These are phyloP conservation scores for Dryas drummondii DNA, from an alignment of 306 rosid genomes.

Conservation along the genomic window DNA sequence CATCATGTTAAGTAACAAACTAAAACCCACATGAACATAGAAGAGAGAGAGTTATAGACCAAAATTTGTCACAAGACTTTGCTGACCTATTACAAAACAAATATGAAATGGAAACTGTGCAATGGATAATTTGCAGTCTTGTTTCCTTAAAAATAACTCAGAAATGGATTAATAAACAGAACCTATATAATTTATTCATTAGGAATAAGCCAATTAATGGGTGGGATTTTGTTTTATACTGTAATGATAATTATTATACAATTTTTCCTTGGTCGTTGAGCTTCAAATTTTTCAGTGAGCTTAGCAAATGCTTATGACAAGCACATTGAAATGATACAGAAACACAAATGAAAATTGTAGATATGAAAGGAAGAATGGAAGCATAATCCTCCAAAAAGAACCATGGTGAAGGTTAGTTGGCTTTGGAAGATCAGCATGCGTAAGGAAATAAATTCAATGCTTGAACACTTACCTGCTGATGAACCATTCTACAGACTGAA, in stretches of 20 bases:
- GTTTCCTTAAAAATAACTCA: not conserved
- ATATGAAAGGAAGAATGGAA: not conserved
- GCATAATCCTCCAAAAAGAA: not conserved
- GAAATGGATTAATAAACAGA: too few species aligned
- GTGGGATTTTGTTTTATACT: not conserved
- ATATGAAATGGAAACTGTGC: not conserved
- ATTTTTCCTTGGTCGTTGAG: not conserved
- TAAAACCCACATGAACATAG: not conserved
- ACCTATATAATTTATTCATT: not conserved
- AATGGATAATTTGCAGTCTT: not conserved
- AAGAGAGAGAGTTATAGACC: not conserved
- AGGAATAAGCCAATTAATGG: not conserved
- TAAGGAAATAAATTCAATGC: constrained; percentile 4
- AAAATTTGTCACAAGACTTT: not conserved
- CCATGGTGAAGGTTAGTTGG: not conserved
- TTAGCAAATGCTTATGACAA: not conserved
- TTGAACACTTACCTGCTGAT: constrained; percentile 67
- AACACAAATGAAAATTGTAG: not conserved
- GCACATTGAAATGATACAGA: not conserved
- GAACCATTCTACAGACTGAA: constrained; percentile 95
- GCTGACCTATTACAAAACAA: not conserved
- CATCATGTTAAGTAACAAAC: not conserved
- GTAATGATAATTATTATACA: not conserved
- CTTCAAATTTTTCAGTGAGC: not conserved
- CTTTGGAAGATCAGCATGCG: not conserved